phyloP scores from a whole-genome alignment of 495 filamentous ascomycete genomes.

The Peziza echinospora region DNA sequence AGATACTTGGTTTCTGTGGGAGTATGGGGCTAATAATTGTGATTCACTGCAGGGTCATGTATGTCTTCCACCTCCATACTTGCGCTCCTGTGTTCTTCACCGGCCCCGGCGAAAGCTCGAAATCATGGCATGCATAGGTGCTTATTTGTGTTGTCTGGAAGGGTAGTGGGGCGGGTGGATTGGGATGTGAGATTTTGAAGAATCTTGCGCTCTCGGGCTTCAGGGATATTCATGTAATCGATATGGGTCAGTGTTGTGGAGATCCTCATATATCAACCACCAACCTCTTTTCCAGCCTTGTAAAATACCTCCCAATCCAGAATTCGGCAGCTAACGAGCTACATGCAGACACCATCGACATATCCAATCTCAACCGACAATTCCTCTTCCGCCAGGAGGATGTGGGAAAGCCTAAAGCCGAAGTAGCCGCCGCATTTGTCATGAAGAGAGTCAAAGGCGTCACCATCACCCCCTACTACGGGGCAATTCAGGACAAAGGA shows the following conservation, averaged over 20 bases:
- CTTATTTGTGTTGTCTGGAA: no score
- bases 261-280: neutral
- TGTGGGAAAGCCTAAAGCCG: constrained; percentile 84
- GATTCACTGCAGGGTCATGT: constrained; percentile 28
- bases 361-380: constrained; percentile 93
- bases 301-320: neutral
- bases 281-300: neutral
- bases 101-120: no score
- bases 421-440: constrained; percentile 79
- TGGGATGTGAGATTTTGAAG: constrained; percentile 95
- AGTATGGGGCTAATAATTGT: neutral
- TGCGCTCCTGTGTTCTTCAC: neutral
- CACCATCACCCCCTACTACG: constrained; percentile 78
- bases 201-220: constrained; percentile 90
- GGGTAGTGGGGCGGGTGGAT: constrained; percentile 75
- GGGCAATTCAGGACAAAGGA: constrained; percentile 92
- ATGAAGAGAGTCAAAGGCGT: constrained; percentile 72
- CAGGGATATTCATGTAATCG: constrained; percentile 93
- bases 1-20: no score
- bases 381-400: constrained; percentile 88
- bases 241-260: constrained; percentile 49
- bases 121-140: no score
- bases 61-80: constrained; percentile 10
- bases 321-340: constrained; percentile 11
- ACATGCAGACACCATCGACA: constrained; percentile 70